A percentile compares a stretch with the other conserved stretches of the same genome.
These are phyloP conservation scores for Filobasidium floriforme DNA, from an alignment of 768 basidiomycete genomes.

Conservation along the genomic window DNA sequence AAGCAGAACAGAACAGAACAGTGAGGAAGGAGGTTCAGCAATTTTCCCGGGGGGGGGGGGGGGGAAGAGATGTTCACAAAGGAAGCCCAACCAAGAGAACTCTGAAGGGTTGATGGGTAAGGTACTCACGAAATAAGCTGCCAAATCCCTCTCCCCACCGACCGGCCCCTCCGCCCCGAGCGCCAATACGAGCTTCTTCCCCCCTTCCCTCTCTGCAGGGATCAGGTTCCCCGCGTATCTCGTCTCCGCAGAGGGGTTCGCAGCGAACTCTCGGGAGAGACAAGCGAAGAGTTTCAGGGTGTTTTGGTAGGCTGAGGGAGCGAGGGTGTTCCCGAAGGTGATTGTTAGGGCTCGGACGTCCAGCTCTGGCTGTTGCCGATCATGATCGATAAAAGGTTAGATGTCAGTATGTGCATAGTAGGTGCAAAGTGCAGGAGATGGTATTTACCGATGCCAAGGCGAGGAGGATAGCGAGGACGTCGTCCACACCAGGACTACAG, in stretches of 20 bases:
- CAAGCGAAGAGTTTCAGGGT: constrained; percentile 68
- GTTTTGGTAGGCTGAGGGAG: constrained; percentile 53
- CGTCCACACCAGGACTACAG: constrained; percentile 42
- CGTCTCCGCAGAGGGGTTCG: constrained; percentile 52
- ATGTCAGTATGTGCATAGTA: too few species aligned
- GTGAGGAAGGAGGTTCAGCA: not conserved
- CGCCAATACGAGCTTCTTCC: constrained; percentile 57
- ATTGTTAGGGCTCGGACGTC: constrained; percentile 68
- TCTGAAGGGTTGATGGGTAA: not conserved
- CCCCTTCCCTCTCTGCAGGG: constrained; percentile 26
- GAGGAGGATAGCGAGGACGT: constrained; percentile 43
- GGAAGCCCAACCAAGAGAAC: not conserved
- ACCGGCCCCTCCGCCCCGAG: constrained; percentile 62
- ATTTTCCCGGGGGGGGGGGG: too few species aligned
- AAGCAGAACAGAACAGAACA: not conserved
- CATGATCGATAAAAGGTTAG: too few species aligned
- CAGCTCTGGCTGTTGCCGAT: constrained; percentile 57
- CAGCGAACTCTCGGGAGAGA: constrained; percentile 50
- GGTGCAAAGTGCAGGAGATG: too few species aligned
- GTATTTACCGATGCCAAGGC: constrained; percentile 35
- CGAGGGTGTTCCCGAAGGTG: constrained; percentile 52
- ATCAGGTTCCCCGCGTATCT: constrained; percentile 63
- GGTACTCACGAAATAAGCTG: constrained; percentile 61
- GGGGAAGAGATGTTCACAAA: too few species aligned
- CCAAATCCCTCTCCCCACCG: constrained; percentile 62